These are phyloP conservation scores for Fusarium metavorans DNA, from an alignment of 2,329 filamentous ascomycete species.

Conservation along the genomic window DNA sequence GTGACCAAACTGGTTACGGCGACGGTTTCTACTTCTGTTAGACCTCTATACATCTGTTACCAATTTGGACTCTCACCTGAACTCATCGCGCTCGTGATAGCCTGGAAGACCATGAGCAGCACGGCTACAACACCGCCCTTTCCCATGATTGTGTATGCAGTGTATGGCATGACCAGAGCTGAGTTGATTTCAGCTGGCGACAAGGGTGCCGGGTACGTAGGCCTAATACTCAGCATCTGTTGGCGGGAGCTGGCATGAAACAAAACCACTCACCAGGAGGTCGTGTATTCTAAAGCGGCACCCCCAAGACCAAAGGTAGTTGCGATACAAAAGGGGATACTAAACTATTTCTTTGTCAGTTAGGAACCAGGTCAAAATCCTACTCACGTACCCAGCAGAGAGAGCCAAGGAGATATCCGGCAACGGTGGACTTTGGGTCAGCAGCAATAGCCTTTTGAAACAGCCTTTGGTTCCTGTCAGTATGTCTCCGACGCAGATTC, in stretches of 20 bases:
- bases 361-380: too few species aligned
- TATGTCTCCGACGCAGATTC: neutral
- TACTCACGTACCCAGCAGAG: neutral
- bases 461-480: neutral
- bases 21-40: neutral
- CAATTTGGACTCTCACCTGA: neutral
- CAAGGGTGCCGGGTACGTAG: neutral
- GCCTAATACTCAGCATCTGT: neutral
- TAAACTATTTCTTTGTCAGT: neutral
- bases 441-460: neutral
- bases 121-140: neutral
- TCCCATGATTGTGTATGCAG: neutral
- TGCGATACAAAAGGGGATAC: neutral
- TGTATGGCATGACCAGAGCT: neutral
- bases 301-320: neutral
- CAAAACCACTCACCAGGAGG: neutral
- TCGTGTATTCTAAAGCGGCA: neutral
- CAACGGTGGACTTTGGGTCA: neutral
- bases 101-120: neutral
- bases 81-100: neutral
- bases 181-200: neutral
- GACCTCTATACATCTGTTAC: accelerated
- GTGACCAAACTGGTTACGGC: neutral
- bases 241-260: accelerated
- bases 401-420: neutral